Conservation (phyloP, 495 filamentous ascomycete species). For the Hypoxylon lienhwacheense region DNA sequence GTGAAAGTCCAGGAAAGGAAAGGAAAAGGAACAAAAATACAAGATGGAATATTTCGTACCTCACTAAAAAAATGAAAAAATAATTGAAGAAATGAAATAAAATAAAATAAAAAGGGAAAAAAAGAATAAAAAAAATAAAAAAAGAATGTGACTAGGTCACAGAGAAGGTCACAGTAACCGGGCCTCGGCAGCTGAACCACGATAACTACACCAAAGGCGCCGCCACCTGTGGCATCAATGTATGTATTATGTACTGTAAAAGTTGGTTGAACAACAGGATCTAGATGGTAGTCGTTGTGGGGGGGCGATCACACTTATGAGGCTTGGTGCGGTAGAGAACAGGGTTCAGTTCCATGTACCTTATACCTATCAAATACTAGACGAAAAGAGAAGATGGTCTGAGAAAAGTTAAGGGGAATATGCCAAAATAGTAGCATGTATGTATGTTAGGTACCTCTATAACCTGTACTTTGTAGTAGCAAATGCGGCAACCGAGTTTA, state of each 20-base stretch:
- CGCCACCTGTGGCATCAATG: conserved; percentile 35
- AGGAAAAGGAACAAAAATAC: too few relatives aligned
- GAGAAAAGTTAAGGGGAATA: conserved; percentile 4
- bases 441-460: background rate
- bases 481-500: too few relatives aligned
- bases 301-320: conserved; percentile 39
- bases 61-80: conserved; percentile 10
- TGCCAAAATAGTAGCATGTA: conserved; percentile 16
- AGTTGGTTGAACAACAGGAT: conserved; percentile 33
- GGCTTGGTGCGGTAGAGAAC: conserved; percentile 30
- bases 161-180: conserved; percentile 34
- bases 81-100: conserved; percentile 12
- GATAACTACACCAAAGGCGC: conserved; percentile 29
- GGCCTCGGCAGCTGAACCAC: conserved; percentile 36
- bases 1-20: too few relatives aligned
- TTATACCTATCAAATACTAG: conserved; percentile 6
- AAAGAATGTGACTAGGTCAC: conserved; percentile 38
- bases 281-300: conserved; percentile 38
- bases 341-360: too few relatives aligned
- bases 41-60: too few relatives aligned
- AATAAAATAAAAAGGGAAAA: conserved; percentile 5
- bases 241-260: too few relatives aligned
- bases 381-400: conserved; percentile 29
- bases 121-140: conserved; percentile 16
- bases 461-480: too few relatives aligned